Evolutionary conservation across 176 grass and related monocot genomes (phyloP).

Genomic region (Poa annua): DNA sequence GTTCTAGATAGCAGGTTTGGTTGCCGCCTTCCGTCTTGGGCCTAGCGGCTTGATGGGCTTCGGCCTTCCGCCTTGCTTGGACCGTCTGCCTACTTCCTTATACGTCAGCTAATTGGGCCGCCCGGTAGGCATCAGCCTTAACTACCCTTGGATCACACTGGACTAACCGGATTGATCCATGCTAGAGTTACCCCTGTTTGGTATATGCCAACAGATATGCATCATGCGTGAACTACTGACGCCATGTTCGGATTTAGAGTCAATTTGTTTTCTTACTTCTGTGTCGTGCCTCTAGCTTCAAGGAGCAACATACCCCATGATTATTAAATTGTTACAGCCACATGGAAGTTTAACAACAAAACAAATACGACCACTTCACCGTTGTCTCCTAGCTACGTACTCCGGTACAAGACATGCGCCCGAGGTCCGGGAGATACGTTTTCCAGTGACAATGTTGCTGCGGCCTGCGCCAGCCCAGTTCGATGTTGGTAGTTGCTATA

Average conservation of each 20-base stretch:
- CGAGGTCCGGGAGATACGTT: neutral
- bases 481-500: too few relatives aligned
- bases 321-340: neutral
- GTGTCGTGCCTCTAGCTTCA: neutral
- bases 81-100: too few relatives aligned
- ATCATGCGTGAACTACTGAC: neutral
- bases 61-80: too few relatives aligned
- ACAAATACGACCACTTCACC: neutral
- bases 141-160: too few relatives aligned
- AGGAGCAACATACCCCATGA: conserved; percentile 3
- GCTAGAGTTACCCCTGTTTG: too few relatives aligned
- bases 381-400: neutral
- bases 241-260: neutral
- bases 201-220: too few relatives aligned
- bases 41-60: too few relatives aligned
- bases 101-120: too few relatives aligned
- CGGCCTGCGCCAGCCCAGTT: neutral
- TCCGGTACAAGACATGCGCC: neutral
- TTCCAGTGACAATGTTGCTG: neutral
- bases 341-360: neutral
- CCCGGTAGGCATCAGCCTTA: too few relatives aligned
- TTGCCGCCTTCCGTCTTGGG: too few relatives aligned
- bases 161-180: too few relatives aligned
- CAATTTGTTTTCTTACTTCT: neutral
- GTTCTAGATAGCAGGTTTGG: too few relatives aligned